Conservation (phyloP, 2,329 filamentous ascomycete genomes). For the Phyllosticta capitalensis region DNA sequence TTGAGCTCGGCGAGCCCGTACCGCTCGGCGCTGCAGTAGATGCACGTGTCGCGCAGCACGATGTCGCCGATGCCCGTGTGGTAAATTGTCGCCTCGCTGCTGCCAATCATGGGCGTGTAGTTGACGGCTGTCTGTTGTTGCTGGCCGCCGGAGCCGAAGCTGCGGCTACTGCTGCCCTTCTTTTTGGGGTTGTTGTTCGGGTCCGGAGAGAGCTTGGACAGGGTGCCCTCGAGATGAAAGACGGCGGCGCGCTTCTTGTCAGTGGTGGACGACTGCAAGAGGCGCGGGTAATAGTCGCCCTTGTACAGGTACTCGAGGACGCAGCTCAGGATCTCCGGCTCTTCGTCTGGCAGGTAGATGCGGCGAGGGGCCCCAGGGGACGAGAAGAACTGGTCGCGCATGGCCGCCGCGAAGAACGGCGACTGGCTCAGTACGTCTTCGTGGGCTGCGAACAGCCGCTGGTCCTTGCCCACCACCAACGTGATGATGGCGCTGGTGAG, state of each 20-base stretch:
- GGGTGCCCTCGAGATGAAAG: conserved; percentile 79
- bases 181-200: conserved; percentile 36
- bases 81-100: conserved; percentile 66
- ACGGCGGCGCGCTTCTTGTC: conserved; percentile 73
- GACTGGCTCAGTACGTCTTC: conserved; percentile 83
- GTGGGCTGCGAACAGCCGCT: conserved; percentile 87
- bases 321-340: conserved; percentile 87
- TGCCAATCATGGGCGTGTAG: conserved; percentile 11
- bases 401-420: conserved; percentile 68
- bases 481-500: conserved; percentile 71
- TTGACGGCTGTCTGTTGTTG: not conserved
- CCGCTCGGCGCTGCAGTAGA: conserved; percentile 87
- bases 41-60: conserved; percentile 81
- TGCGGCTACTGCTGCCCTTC: conserved; percentile 44
- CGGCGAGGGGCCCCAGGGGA: conserved; percentile 48
- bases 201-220: conserved; percentile 40
- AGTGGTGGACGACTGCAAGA: conserved; percentile 63
- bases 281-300: conserved; percentile 85
- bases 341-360: conserved; percentile 68
- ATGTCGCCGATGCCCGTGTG: conserved; percentile 64
- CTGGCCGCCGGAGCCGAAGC: conserved; percentile 18
- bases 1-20: conserved; percentile 91
- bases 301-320: conserved; percentile 97
- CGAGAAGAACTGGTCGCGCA: conserved; percentile 61
- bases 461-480: conserved; percentile 71